phyloP scores from a whole-genome alignment of 2,329 filamentous ascomycete species.

The Dothideomycetes sp. region DNA sequence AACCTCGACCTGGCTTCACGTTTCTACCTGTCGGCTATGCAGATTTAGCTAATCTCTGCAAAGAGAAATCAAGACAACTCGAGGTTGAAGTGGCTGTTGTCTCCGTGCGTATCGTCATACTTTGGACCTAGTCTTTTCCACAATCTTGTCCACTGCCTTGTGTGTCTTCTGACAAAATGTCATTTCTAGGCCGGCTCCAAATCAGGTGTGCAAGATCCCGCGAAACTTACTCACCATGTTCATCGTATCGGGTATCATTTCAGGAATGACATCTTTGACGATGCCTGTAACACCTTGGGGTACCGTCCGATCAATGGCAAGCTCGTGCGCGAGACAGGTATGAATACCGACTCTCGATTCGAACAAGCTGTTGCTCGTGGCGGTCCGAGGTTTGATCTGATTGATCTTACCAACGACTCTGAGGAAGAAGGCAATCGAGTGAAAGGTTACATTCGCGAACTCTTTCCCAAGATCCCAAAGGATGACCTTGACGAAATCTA shows the following conservation, averaged over 20 bases:
- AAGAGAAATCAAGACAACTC: constrained; percentile 49
- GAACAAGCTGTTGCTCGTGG: constrained; percentile 11
- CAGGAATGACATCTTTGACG: constrained; percentile 48
- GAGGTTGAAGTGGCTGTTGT: constrained; percentile 49
- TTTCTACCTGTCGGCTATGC: constrained; percentile 54
- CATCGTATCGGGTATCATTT: constrained; percentile 57
- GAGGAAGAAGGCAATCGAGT: constrained; percentile 38
- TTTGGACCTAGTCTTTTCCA: constrained; percentile 3
- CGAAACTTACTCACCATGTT: constrained; percentile 47
- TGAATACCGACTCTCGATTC: constrained; percentile 11
- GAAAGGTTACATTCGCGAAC: constrained; percentile 48
- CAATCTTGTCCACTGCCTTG: neutral
- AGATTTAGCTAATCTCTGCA: constrained; percentile 49
- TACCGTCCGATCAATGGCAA: constrained; percentile 23
- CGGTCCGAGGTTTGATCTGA: constrained; percentile 9
- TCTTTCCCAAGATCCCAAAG: constrained; percentile 55
- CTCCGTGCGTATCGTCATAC: constrained; percentile 42
- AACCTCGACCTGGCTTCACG: constrained; percentile 50
- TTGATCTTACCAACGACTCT: constrained; percentile 15
- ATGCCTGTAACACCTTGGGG: constrained; percentile 46
- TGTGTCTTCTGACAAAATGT: neutral
- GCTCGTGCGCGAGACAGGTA: constrained; percentile 23
- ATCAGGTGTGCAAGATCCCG: constrained; percentile 19
- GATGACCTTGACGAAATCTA: constrained; percentile 49
- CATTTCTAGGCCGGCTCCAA: neutral